A percentile compares a stretch with the other conserved stretches of the same genome.
phyloP scores from a whole-genome alignment of 139 green algal species.

The Chlamydomonas sphaeroides region DNA sequence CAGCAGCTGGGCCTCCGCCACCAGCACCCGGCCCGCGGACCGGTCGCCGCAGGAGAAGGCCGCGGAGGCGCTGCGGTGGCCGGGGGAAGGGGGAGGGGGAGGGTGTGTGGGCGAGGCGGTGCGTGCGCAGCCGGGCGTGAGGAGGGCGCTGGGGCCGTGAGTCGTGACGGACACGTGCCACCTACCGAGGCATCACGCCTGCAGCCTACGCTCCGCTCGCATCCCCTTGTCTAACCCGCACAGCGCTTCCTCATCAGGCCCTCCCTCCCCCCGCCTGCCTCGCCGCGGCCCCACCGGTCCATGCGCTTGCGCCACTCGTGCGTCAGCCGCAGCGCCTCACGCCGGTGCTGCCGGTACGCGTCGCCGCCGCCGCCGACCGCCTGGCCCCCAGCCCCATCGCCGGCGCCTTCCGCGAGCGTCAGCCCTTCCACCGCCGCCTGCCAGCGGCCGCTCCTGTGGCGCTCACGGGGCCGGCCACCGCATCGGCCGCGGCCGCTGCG shows the following conservation, averaged over 20 bases:
- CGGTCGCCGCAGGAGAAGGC: constrained; percentile 18
- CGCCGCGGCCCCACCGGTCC: too few species aligned
- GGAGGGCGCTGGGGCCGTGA: neutral
- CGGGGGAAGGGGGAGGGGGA: neutral
- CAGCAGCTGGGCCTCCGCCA: constrained; percentile 30
- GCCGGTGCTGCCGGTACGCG: constrained; percentile 13
- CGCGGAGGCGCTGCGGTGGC: neutral
- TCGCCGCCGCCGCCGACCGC: neutral
- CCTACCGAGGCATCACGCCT: neutral
- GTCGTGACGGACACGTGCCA: neutral
- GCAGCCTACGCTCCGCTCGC: neutral
- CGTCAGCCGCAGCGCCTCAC: neutral
- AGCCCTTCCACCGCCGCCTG: neutral
- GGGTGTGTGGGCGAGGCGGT: neutral
- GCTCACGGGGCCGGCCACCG: too few species aligned
- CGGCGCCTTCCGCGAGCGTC: neutral
- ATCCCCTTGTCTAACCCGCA: neutral
- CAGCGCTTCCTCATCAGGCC: too few species aligned
- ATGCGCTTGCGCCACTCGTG: constrained; percentile 27
- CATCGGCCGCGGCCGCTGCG: neutral
- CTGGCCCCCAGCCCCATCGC: neutral
- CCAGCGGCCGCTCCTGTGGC: neutral
- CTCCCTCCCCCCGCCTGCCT: too few species aligned
- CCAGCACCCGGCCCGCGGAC: neutral
- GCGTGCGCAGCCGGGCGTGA: neutral